phyloP scores from a whole-genome alignment of 2,329 filamentous ascomycete genomes.

The Fusarium acutatum region DNA sequence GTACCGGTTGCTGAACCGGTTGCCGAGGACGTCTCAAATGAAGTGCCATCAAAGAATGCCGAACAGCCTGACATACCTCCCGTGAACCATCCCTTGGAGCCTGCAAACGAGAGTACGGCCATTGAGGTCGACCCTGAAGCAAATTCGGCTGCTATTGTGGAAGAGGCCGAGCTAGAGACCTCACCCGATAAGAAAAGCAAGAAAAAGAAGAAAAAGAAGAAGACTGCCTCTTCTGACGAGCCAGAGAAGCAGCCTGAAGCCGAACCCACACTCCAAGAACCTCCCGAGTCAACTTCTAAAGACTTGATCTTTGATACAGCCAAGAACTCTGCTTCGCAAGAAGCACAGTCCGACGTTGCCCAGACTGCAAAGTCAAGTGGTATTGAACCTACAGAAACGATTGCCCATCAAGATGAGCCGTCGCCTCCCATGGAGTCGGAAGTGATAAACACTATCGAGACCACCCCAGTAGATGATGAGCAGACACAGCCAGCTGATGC shows the following conservation, averaged over 20 bases:
- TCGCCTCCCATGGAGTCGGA: constrained; percentile 18
- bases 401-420: constrained; percentile 8
- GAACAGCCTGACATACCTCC: constrained; percentile 1
- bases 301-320: neutral
- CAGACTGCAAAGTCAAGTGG: constrained; percentile 4
- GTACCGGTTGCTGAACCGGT: constrained; percentile 21
- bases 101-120: neutral
- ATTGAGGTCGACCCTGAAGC: constrained; percentile 10
- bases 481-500: constrained; percentile 40
- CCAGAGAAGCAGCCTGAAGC: constrained; percentile 23
- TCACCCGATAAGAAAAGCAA: constrained; percentile 40
- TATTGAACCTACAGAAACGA: constrained; percentile 4
- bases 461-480: constrained; percentile 30
- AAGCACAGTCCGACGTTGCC: neutral
- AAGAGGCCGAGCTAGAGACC: constrained; percentile 13
- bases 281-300: neutral
- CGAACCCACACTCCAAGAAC: constrained; percentile 13
- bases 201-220: constrained; percentile 51
- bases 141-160: neutral
- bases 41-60: neutral
- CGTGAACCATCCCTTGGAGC: neutral
- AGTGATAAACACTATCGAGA: constrained; percentile 18
- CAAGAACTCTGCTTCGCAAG: constrained; percentile 6
- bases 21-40: neutral
- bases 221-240: constrained; percentile 25